These are phyloP conservation scores for Neocucurbitaria cava DNA, from an alignment of 2,329 filamentous ascomycete genomes.

Conservation along the genomic window DNA sequence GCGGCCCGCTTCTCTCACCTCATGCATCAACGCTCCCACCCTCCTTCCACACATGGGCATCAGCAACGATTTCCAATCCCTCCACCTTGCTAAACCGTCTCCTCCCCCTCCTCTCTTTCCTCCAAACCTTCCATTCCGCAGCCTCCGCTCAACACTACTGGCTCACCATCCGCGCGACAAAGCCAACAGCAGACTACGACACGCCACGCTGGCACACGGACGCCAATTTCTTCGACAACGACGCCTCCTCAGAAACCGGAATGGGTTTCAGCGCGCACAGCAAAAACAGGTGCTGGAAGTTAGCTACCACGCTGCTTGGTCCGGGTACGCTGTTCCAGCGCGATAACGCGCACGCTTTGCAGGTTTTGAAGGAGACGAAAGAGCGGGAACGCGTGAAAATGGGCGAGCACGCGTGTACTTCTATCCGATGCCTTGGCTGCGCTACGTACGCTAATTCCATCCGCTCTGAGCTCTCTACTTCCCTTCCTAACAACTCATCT, in stretches of 20 bases:
- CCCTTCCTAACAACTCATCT: too few species aligned
- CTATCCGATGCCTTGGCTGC: slow-evolving; percentile 55
- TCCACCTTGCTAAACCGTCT: slow-evolving; percentile 40
- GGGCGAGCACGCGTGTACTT: slow-evolving; percentile 50
- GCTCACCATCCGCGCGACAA: slow-evolving; percentile 57
- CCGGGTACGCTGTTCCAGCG: slow-evolving; percentile 54
- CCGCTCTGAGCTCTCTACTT: slow-evolving; percentile 42
- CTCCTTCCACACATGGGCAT: slow-evolving; percentile 48
- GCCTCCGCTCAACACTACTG: slow-evolving; percentile 54
- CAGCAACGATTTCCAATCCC: slow-evolving; percentile 44
- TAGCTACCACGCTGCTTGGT: slow-evolving; percentile 57
- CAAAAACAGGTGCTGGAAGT: slow-evolving; percentile 52
- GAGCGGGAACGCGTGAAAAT: slow-evolving; percentile 26
- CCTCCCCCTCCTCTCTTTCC: slow-evolving; percentile 52
- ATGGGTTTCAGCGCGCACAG: neutral
- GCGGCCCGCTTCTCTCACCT: slow-evolving; percentile 28
- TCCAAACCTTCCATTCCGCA: slow-evolving; percentile 46
- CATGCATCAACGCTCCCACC: slow-evolving; percentile 14
- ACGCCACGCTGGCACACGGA: slow-evolving; percentile 59
- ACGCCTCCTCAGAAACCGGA: neutral
- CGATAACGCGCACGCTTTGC: slow-evolving; percentile 44
- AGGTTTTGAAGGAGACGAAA: slow-evolving; percentile 38
- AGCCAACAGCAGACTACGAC: slow-evolving; percentile 54
- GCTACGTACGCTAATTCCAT: slow-evolving; percentile 52
- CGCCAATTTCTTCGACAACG: slow-evolving; percentile 54